Evolutionary conservation across 371 early-diverging fungal genomes (phyloP).

Genomic region (Sporodiniella umbellata): DNA sequence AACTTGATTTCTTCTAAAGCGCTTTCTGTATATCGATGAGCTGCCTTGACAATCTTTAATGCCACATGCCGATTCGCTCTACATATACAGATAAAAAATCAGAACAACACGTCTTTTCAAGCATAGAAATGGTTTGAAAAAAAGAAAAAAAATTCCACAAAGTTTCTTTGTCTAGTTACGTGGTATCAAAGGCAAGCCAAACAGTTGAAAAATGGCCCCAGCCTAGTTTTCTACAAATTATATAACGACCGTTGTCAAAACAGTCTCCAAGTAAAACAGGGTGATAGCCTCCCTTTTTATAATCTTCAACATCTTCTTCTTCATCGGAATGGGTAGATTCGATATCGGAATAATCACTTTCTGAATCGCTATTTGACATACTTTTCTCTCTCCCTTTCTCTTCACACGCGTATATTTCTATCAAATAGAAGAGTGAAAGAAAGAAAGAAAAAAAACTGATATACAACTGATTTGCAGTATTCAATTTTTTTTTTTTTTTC

Average conservation of each 20-base stretch:
- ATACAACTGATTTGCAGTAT: background rate
- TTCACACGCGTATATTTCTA: too few relatives aligned
- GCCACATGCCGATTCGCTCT: slow-evolving; percentile 81
- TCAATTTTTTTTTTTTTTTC: too few relatives aligned
- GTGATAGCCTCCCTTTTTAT: slow-evolving; percentile 93
- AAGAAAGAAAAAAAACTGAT: background rate
- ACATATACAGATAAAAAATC: background rate
- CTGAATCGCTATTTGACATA: slow-evolving; percentile 16
- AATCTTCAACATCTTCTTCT: slow-evolving; percentile 90
- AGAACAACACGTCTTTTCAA: background rate
- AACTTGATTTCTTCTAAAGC: slow-evolving; percentile 95
- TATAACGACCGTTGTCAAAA: slow-evolving; percentile 80
- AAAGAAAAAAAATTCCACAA: background rate
- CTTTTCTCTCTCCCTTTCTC: too few relatives aligned
- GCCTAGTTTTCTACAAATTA: slow-evolving; percentile 87
- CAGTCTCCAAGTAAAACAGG: slow-evolving; percentile 82
- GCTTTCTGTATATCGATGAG: slow-evolving; percentile 91
- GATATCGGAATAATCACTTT: slow-evolving; percentile 22
- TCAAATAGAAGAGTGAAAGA: background rate
- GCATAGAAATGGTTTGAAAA: too few relatives aligned
- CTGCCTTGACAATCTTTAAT: slow-evolving; percentile 95
- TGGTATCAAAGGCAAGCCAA: slow-evolving; percentile 85
- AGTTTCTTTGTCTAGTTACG: slow-evolving; percentile 38
- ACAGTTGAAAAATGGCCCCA: slow-evolving; percentile 99
- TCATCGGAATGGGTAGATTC: slow-evolving; percentile 51